Base-by-base conservation (phyloP, 352 stramenopile genomes). In the Phytophthora quininea region DNA sequence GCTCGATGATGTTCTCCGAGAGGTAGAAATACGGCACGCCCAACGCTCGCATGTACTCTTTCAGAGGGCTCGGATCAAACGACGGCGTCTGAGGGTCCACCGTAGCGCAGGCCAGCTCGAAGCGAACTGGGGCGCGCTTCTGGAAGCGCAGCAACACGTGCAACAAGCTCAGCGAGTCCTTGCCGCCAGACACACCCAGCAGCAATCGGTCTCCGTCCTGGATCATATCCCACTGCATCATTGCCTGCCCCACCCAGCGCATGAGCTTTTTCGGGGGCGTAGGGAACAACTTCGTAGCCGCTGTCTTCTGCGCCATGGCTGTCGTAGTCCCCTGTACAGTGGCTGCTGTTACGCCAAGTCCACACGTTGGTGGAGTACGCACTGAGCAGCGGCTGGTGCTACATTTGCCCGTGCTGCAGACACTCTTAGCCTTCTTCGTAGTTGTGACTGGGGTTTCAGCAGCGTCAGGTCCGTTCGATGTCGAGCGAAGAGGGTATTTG, bases 131-230 rank as follows among this genome's bases (percentile, higher is more conserved):
- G 24, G 96, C 80, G 40, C 95, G 93, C 62, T 94, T 93, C 67
- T 99, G 89, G 66, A 98, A 92, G 58, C 94, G 84, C 14, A 99
- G 73, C 42, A 99, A 76, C 49, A 98, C 90, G 72, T 99, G 97
- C 40, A 99, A 78, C 59, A 99, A 80, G 58, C 80, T 97, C 24
- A 99, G 75, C n/a, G 93, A 99, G 73, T 99, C 97, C 77, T 99
- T 99, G 32, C 97, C 97, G 30, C 97, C 97, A 9, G 92, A 98
- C 6, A 99, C 79, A 12, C 97, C 97, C 7, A 99, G 79, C 31
- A 99, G 76, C 45, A 99, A 73, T 3, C 92, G 79, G 78, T 99
- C 97, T 15, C 97, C 97, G 49, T 98, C 91, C 70, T 98, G 74
- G 55, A 99, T 97, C 95, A 99, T 98, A 63, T 96, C 73, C 90